Percentiles rank a stretch among this genome's conserved stretches.
phyloP scores from a whole-genome alignment of 306 rosid species.

The Gynostemma pentaphyllum region DNA sequence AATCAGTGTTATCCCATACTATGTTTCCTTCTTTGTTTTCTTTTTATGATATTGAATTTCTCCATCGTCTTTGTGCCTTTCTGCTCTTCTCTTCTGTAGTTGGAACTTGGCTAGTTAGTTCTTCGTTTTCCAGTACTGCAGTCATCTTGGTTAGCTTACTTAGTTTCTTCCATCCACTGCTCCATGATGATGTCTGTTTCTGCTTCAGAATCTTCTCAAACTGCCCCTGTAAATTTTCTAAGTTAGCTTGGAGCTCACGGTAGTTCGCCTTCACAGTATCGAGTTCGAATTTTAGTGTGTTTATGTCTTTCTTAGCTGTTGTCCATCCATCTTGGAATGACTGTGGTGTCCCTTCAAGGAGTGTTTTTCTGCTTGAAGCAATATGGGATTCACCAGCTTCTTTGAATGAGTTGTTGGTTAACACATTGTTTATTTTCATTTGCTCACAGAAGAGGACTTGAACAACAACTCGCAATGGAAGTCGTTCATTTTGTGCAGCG shows the following conservation, averaged over 20 bases:
- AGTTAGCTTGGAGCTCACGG: slow-evolving; percentile 59
- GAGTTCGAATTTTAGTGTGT: slow-evolving; percentile 84
- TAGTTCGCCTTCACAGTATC: slow-evolving; percentile 71
- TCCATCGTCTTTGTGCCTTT: slow-evolving; percentile 83
- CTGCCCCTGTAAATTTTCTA: slow-evolving; percentile 80
- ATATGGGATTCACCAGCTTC: slow-evolving; percentile 41
- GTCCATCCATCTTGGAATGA: slow-evolving; percentile 99
- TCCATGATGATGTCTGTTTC: slow-evolving; percentile 85
- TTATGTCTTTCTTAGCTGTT: slow-evolving; percentile 79
- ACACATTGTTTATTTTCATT: slow-evolving; percentile 70
- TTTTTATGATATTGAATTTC: slow-evolving; percentile 72
- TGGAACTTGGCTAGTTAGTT: slow-evolving; percentile 29
- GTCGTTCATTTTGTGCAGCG: slow-evolving; percentile 95
- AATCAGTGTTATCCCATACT: not conserved
- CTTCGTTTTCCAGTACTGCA: slow-evolving; percentile 39
- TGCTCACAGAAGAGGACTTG: slow-evolving; percentile 95
- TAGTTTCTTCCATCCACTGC: slow-evolving; percentile 93
- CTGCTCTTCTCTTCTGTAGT: slow-evolving; percentile 31
- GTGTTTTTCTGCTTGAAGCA: slow-evolving; percentile 58
- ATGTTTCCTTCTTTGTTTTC: slow-evolving; percentile 23
- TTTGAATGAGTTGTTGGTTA: slow-evolving; percentile 54
- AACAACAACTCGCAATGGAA: slow-evolving; percentile 82
- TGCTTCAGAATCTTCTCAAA: slow-evolving; percentile 78
- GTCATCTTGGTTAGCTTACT: slow-evolving; percentile 65
- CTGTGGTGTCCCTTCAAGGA: slow-evolving; percentile 84